Conservation (phyloP, 1,284 basidiomycete species). For the Hortiboletus rubellus region DNA sequence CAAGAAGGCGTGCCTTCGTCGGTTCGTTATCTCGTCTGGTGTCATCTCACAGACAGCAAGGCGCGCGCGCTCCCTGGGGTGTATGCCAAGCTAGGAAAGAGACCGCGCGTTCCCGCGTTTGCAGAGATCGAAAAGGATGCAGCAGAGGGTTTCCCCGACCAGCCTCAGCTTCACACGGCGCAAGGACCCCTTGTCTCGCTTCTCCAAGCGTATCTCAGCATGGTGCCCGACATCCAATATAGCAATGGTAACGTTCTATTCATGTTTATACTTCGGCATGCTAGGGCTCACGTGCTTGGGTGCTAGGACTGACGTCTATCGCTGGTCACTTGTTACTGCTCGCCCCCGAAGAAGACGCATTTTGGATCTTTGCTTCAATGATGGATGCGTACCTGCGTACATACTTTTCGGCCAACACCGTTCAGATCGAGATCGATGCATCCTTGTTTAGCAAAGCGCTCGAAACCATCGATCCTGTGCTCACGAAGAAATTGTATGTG, state of each 20-base stretch:
- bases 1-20: conserved; percentile 83
- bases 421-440: conserved; percentile 80
- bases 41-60: conserved; percentile 74
- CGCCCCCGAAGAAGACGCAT: conserved; percentile 88
- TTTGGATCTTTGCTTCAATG: conserved; percentile 87
- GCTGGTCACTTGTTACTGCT: conserved; percentile 79
- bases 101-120: conserved; percentile 55
- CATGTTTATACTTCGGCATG: neutral
- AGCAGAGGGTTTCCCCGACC: conserved; percentile 48
- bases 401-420: conserved; percentile 73
- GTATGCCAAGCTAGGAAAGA: conserved; percentile 62
- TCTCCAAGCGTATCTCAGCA: conserved; percentile 71
- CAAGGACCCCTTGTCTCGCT: conserved; percentile 57
- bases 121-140: conserved; percentile 66
- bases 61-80: conserved; percentile 68
- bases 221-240: conserved; percentile 83
- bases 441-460: conserved; percentile 76
- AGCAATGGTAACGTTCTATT: conserved; percentile 43
- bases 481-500: conserved; percentile 69
- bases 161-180: conserved; percentile 54
- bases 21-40: conserved; percentile 85
- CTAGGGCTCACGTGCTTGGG: neutral
- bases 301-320: conserved; percentile 69
- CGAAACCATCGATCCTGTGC: conserved; percentile 61
- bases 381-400: conserved; percentile 80